Base-by-base conservation (phyloP, 1,139 yeast genomes). In the Yamadazyma sp. region DNA sequence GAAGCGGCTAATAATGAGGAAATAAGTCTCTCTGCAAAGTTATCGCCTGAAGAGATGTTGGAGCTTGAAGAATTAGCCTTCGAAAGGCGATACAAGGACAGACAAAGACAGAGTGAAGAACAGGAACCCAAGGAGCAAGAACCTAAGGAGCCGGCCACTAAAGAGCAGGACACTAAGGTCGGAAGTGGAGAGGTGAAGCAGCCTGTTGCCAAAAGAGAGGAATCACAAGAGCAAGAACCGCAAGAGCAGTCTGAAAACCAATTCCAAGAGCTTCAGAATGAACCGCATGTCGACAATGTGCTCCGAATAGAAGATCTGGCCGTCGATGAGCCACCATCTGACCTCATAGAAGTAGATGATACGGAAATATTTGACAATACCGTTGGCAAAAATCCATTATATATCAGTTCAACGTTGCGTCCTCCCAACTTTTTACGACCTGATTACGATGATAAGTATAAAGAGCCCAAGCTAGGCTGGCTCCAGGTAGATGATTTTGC, bases 381-480 rank as follows among this genome's bases (percentile, higher is more conserved):
- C 10, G 36, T 60, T 4, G 44, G 33, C 4, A 39, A 44, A 22
- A 57, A 59, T 39, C 60, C 65, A 1, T 42, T 59, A 5, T 46
- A 37, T 12, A 49, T 64, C 12, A 51, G 51, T 18, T 38, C 51
- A 3, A 53, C 54, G 5, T 39, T 65, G 30, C 43, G 39, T 33
- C 69, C 69, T 0, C 59, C 64, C 0, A 51, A 48, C 2, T 27
- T 60, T 2, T 34, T 41, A 9, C 40, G 41, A 9, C 50, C 52
- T 5, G 41, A 49, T 3, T 45, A 42, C 26, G 54, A 17, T 4
- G 36, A 42, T 1, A 56, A 51, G 2, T 43, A 31, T 20, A 51
- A 43, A 18, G 69, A 61, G 43, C 54, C 37, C 34, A 53, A 38
- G 50, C 56, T 17, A 51, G 66, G 62, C 29, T 54, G 36, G 51